These are phyloP conservation scores for Racocetra persica DNA, from an alignment of 371 early-diverging fungal genomes.

Conservation along the genomic window DNA sequence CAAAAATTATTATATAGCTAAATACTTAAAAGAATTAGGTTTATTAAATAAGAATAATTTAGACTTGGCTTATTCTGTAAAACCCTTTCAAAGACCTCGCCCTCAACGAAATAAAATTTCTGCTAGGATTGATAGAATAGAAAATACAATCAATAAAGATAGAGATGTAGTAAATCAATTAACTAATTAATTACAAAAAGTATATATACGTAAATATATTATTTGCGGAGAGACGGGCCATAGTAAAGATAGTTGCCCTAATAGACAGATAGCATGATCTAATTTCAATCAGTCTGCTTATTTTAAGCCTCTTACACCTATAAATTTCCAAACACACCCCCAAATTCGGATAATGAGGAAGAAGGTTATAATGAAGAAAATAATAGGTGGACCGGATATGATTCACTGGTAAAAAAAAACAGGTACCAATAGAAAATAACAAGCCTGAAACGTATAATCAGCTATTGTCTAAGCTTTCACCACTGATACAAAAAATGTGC, in stretches of 20 bases:
- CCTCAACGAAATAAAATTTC: background rate
- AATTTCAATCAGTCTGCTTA: background rate
- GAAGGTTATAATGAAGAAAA: too few species aligned
- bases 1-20: background rate
- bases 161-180: background rate
- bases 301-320: background rate
- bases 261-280: too few species aligned
- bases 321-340: background rate
- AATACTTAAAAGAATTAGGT: slow-evolving; percentile 27
- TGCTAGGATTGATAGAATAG: background rate
- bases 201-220: background rate
- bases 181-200: too few species aligned
- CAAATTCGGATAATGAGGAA: background rate
- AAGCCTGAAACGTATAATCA: background rate
- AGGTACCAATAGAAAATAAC: background rate
- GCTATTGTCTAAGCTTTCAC: background rate
- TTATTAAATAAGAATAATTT: slow-evolving; percentile 21
- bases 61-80: slow-evolving; percentile 29
- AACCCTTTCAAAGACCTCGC: slow-evolving; percentile 28
- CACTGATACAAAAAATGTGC: background rate
- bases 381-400: background rate
- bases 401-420: slow-evolving; percentile 15
- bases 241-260: too few species aligned
- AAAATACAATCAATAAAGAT: background rate
- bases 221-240: too few species aligned